These are phyloP conservation scores for Aspergillus pseudotamarii DNA, from an alignment of 2,329 filamentous ascomycete genomes.

Conservation along the genomic window DNA sequence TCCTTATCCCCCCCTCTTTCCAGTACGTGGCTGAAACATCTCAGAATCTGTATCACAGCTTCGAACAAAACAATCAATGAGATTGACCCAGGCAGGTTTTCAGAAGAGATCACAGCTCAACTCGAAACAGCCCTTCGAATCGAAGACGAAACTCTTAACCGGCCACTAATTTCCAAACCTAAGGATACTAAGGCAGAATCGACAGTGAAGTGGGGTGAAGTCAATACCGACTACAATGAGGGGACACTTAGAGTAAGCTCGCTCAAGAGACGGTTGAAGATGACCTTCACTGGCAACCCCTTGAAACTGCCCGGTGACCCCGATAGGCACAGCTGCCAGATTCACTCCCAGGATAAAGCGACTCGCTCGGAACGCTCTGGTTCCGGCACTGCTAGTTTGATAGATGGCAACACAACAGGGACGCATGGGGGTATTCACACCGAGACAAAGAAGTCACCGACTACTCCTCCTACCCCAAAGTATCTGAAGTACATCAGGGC, in stretches of 20 bases:
- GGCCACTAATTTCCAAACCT: not conserved
- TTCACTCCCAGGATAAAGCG: constrained; percentile 2
- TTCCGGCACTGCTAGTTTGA: constrained; percentile 6
- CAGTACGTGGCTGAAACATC: not conserved
- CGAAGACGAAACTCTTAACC: constrained; percentile 2
- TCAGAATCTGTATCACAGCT: not conserved
- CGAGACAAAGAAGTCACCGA: not conserved
- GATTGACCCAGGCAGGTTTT: not conserved
- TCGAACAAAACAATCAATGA: not conserved
- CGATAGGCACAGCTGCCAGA: constrained; percentile 7
- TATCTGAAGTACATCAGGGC: constrained; percentile 14
- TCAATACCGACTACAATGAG: not conserved
- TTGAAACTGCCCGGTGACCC: not conserved
- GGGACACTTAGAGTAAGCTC: not conserved
- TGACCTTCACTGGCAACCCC: constrained; percentile 6
- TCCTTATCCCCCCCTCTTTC: not conserved
- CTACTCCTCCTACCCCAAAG: not conserved
- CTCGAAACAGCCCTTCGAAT: constrained; percentile 9
- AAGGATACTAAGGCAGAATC: not conserved
- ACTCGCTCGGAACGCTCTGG: constrained; percentile 4
- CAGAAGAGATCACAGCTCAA: constrained; percentile 10
- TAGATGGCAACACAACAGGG: not conserved
- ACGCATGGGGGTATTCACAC: constrained; percentile 2
- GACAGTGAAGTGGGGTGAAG: not conserved
- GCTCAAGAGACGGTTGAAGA: constrained; percentile 5